Base-by-base conservation (phyloP, 148 eudicot species). In the Chenopodium quinoa region DNA sequence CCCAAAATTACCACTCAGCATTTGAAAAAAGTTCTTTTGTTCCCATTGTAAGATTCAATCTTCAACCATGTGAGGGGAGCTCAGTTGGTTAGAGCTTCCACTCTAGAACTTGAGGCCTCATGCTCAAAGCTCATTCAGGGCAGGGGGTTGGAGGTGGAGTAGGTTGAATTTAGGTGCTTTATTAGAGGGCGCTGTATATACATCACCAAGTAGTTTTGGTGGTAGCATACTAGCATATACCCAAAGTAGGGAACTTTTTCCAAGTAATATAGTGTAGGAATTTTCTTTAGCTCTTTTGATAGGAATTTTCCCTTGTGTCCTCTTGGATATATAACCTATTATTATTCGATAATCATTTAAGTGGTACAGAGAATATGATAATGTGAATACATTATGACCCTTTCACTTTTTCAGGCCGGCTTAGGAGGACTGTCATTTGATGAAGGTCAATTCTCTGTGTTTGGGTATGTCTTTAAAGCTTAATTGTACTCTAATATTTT, bases 381-480 rank as follows among this genome's bases (percentile, higher is more conserved):
- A 56, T 58, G n/a, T 72, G 54, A 71, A 1, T 32, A 37, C n/a
- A 7, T 75, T 29, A 75, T 52, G 40, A 14, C 46, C 7, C n/a
- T 80, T 63, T 78, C 54, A 46, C 66, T 81, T 81, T 71, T 23
- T 66, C 90, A 96, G 99, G 82, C 98, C 83, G 99, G 99, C 85
- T 84, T 96, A 80, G 99, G 99, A 80, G 99, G 99, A 34, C 70
- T 96, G 63, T 93, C 98, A 70, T 96, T 96, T 78, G 99, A 96
- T 48, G 99, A 96, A 86, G 99, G 99, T 29, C 98, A 93, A 84
- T 96, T 96, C 89, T 91, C 99, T 71, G 99, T 96, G 27, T 93
- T 96, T 44, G 99, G 99, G 99, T 92, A 93, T 31, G 90, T 50
- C 76, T 54, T 47, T n/a, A 10, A 17, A 72, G 44, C 85, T 74